A percentile compares a stretch with the other conserved stretches of the same genome.
Evolutionary conservation across 441 rosid genomes (phyloP).

Genomic region (Rhodomyrtus psidioides): DNA sequence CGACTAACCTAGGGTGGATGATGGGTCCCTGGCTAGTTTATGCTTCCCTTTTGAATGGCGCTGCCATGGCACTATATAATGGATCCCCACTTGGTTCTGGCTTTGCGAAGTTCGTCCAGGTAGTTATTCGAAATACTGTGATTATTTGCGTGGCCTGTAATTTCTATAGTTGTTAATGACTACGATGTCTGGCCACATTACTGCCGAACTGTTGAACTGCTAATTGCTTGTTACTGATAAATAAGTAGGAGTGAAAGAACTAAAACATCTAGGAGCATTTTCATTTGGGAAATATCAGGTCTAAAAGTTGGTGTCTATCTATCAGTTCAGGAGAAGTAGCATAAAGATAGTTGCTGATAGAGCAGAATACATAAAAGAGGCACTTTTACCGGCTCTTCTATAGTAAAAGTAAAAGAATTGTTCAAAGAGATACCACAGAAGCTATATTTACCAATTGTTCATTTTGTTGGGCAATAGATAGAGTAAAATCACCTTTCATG

Average conservation of each 20-base stretch:
- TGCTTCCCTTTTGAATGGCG: constrained; percentile 82
- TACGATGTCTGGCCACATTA: background rate
- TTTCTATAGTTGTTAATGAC: background rate
- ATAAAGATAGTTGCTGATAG: background rate
- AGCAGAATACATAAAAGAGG: background rate
- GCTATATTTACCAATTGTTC: background rate
- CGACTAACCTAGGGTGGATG: constrained; percentile 99
- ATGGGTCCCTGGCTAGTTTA: constrained; percentile 99
- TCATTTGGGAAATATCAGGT: background rate
- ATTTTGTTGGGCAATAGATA: background rate
- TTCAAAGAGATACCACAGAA: background rate
- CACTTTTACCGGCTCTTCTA: background rate
- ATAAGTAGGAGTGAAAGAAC: background rate
- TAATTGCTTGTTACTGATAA: background rate
- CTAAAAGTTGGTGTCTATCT: background rate
- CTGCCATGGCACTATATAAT: constrained; percentile 78
- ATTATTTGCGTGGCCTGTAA: background rate
- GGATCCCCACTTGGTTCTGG: constrained; percentile 84
- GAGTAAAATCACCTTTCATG: background rate
- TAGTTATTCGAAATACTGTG: constrained; percentile 3
- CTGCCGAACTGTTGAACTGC: background rate
- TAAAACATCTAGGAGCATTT: background rate
- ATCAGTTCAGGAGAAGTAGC: background rate
- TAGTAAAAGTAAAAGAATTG: background rate
- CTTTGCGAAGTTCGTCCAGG: constrained; percentile 95